Percentiles rank a stretch among this genome's conserved stretches.
Conservation (phyloP, 495 filamentous ascomycete genomes). For the Aspergillus funiculosus region DNA sequence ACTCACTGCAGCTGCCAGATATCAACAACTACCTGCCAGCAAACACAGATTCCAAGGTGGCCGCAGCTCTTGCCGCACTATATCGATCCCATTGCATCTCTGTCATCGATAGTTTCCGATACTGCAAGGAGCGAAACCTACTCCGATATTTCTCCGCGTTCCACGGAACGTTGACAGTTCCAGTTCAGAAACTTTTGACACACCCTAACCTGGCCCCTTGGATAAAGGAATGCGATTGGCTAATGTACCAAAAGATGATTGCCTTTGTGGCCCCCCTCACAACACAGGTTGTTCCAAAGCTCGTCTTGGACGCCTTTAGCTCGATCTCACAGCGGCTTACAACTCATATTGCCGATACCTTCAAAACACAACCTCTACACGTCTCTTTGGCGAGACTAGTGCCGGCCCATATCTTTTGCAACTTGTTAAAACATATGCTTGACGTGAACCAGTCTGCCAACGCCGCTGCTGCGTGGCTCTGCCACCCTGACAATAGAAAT, state of each 20-base stretch:
- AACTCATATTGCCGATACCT: slow-evolving; percentile 68
- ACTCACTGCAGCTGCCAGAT: slow-evolving; percentile 67
- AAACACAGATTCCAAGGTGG: slow-evolving; percentile 73
- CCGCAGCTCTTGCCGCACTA: slow-evolving; percentile 71
- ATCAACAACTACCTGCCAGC: slow-evolving; percentile 70
- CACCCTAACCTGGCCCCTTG: slow-evolving; percentile 77
- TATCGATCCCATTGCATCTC: slow-evolving; percentile 94
- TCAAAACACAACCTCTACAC: slow-evolving; percentile 73
- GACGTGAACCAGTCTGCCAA: slow-evolving; percentile 84
- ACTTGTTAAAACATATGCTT: slow-evolving; percentile 74
- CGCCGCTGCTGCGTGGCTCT: slow-evolving; percentile 44
- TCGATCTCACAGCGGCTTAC: slow-evolving; percentile 77
- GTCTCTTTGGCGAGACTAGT: slow-evolving; percentile 78
- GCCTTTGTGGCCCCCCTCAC: slow-evolving; percentile 78
- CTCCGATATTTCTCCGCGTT: slow-evolving; percentile 94
- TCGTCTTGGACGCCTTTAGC: slow-evolving; percentile 75
- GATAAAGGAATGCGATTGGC: slow-evolving; percentile 91
- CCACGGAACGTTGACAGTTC: slow-evolving; percentile 90
- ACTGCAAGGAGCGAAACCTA: slow-evolving; percentile 90
- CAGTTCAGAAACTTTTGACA: slow-evolving; percentile 89
- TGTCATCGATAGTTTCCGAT: slow-evolving; percentile 88
- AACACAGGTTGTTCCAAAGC: slow-evolving; percentile 79
- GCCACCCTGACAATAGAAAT: slow-evolving; percentile 43
- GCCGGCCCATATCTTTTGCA: slow-evolving; percentile 84
- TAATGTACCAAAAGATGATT: slow-evolving; percentile 96